phyloP scores from a whole-genome alignment of 2,329 filamentous ascomycete genomes.

The Pestalotiopsis sp. region DNA sequence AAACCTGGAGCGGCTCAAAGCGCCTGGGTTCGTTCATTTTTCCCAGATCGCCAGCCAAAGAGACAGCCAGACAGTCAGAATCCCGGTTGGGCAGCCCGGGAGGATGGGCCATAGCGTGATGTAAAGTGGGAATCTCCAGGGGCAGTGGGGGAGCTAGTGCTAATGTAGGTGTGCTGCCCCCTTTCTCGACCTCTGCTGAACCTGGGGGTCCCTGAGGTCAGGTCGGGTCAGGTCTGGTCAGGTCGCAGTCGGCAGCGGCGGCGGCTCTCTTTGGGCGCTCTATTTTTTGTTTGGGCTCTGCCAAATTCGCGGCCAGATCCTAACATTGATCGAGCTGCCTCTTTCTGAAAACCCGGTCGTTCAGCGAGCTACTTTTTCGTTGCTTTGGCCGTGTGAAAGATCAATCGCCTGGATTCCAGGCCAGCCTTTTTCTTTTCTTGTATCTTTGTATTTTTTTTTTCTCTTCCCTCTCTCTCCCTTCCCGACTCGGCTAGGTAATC shows the following conservation, averaged over 20 bases:
- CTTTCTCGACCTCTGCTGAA: not conserved
- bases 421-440: not conserved
- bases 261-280: not conserved
- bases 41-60: not conserved
- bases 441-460: not conserved
- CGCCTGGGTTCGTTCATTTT: not conserved
- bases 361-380: not conserved
- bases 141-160: not conserved
- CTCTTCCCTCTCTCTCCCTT: not conserved
- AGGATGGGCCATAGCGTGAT: not conserved
- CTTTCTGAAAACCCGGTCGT: not conserved
- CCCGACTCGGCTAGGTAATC: not conserved
- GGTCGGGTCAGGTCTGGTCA: not conserved
- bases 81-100: not conserved
- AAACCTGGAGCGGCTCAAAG: conserved; percentile 3
- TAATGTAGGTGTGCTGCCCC: not conserved
- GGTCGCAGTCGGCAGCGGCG: not conserved
- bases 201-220: not conserved
- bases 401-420: not conserved
- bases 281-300: not conserved
- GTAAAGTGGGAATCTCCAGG: not conserved
- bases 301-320: not conserved
- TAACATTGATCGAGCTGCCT: not conserved
- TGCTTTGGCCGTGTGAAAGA: not conserved
- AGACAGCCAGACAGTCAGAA: not conserved